Percentiles rank a stretch among this genome's conserved stretches.
phyloP scores from a whole-genome alignment of 352 stramenopile genomes.

The Phytophthora multivora region DNA sequence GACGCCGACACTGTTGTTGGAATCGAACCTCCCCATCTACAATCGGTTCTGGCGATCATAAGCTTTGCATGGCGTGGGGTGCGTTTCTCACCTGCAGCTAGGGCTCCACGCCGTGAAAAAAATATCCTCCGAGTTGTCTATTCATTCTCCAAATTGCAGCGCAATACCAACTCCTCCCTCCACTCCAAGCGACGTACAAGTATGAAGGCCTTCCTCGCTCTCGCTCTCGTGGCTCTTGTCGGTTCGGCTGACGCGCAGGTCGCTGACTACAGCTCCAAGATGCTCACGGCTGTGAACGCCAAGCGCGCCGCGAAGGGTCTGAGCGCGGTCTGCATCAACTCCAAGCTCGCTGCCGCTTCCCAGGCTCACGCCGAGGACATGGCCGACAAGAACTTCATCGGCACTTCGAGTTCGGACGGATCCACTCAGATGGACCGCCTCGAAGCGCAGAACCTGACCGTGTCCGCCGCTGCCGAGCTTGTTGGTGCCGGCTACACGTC shows the following conservation, averaged over 20 bases:
- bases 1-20: neutral
- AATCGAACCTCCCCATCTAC: conserved; percentile 18
- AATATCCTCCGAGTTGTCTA: neutral
- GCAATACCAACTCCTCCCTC: conserved; percentile 24
- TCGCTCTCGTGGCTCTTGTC: conserved; percentile 32
- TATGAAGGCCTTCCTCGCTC: conserved; percentile 27
- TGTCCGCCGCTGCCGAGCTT: conserved; percentile 31
- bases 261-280: conserved; percentile 39
- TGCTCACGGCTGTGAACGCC: conserved; percentile 42
- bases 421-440: conserved; percentile 32
- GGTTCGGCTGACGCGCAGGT: conserved; percentile 32
- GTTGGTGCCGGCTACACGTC: conserved; percentile 45
- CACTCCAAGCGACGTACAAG: conserved; percentile 27
- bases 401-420: conserved; percentile 34
- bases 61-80: conserved; percentile 24
- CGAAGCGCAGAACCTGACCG: conserved; percentile 28
- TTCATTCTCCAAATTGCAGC: conserved; percentile 35
- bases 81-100: conserved; percentile 24
- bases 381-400: conserved; percentile 28
- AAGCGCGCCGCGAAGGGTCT: conserved; percentile 43
- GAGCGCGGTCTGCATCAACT: conserved; percentile 45
- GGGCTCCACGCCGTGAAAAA: neutral
- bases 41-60: conserved; percentile 20
- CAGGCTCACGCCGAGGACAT: conserved; percentile 30
- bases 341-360: conserved; percentile 32